Percentiles rank a stretch among this genome's conserved stretches.
Conservation (phyloP, 2,329 filamentous ascomycete genomes). For the Xylariaceae sp. region DNA sequence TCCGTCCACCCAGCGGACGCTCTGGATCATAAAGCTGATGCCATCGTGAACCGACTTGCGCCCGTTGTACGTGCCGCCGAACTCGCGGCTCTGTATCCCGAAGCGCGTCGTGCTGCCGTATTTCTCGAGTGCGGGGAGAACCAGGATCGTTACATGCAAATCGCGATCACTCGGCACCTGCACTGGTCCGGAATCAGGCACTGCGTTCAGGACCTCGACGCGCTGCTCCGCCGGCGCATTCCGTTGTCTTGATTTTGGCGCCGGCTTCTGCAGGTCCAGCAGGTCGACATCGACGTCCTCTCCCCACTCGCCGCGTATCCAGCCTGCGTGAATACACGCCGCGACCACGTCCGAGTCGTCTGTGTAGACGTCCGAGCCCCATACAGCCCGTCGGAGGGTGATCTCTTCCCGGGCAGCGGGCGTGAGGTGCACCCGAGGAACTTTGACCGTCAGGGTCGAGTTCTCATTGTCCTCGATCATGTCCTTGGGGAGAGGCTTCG, state of each 20-base stretch:
- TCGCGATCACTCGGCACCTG: constrained; percentile 62
- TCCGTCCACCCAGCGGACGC: constrained; percentile 78
- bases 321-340: constrained; percentile 87
- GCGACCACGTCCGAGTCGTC: constrained; percentile 93
- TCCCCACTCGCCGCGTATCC: constrained; percentile 82
- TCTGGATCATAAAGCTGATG: constrained; percentile 78
- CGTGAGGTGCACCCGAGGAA: constrained; percentile 71
- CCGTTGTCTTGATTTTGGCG: constrained; percentile 27
- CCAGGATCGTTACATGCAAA: constrained; percentile 76
- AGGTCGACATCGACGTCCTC: constrained; percentile 66
- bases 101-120: constrained; percentile 71
- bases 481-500: constrained; percentile 69
- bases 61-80: constrained; percentile 48
- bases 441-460: constrained; percentile 81
- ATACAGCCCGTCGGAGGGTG: constrained; percentile 70
- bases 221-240: constrained; percentile 20
- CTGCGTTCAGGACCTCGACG: constrained; percentile 40
- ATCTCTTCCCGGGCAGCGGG: constrained; percentile 70
- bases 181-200: constrained; percentile 55
- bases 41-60: constrained; percentile 60
- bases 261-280: constrained; percentile 46
- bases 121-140: constrained; percentile 70
- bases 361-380: constrained; percentile 92
- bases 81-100: constrained; percentile 75
- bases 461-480: constrained; percentile 69